Evolutionary conservation across 495 filamentous ascomycete genomes (phyloP).

Genomic region (Pyronema domesticum): DNA sequence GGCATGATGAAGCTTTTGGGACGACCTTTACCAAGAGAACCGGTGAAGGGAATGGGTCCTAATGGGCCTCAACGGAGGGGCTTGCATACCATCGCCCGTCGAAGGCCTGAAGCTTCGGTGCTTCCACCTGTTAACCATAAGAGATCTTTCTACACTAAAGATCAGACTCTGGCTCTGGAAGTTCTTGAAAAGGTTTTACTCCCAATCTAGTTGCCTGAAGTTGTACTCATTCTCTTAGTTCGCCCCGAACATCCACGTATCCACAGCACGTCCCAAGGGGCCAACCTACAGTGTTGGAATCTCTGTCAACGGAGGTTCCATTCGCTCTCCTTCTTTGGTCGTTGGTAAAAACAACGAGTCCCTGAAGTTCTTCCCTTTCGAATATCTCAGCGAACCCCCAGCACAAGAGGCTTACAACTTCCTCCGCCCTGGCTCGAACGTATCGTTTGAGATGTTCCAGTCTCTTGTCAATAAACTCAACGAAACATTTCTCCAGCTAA

Average conservation of each 20-base stretch:
- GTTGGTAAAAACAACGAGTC: background rate
- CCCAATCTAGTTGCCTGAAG: background rate
- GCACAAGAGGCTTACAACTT: background rate
- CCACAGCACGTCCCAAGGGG: background rate
- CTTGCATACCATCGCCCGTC: background rate
- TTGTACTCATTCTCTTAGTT: background rate
- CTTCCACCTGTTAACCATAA: background rate
- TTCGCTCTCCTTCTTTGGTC: background rate
- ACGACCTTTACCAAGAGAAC: background rate
- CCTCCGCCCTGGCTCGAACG: background rate
- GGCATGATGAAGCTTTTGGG: slow-evolving; percentile 44
- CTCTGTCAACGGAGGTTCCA: background rate
- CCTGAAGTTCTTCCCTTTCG: background rate
- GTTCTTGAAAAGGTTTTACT: background rate
- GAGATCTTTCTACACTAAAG: background rate
- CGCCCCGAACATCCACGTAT: background rate
- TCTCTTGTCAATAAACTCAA: background rate
- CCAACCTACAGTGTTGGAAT: background rate
- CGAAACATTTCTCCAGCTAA: background rate
- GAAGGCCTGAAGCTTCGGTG: background rate
- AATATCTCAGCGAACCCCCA: background rate
- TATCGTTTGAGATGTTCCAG: background rate
- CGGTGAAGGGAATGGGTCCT: slow-evolving; percentile 4
- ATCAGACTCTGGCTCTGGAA: background rate
- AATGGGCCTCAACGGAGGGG: background rate